phyloP scores from a whole-genome alignment of 345 rosid species.

The Heritiera littoralis region DNA sequence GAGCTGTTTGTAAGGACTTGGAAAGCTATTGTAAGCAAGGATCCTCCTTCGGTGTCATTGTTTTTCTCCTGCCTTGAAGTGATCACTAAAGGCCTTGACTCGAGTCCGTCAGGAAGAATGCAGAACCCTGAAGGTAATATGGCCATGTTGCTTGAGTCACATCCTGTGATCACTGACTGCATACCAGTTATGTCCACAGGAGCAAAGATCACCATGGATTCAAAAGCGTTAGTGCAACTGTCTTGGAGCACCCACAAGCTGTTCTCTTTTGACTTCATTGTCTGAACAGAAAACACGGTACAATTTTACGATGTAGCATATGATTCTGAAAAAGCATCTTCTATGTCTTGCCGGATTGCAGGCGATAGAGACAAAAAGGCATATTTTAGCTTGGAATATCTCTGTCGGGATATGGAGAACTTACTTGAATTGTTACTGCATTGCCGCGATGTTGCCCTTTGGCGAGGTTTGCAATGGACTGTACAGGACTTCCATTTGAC shows the following conservation, averaged over 20 bases:
- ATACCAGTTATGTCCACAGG: conserved; percentile 74
- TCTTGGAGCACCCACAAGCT: conserved; percentile 86
- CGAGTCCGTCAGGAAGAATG: conserved; percentile 83
- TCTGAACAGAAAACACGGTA: conserved; percentile 39
- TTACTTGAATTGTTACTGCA: conserved; percentile 78
- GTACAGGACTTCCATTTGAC: conserved; percentile 65
- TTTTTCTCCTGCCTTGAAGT: conserved; percentile 78
- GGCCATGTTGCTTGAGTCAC: conserved; percentile 83
- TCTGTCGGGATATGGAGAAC: not conserved
- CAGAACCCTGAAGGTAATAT: conserved; percentile 93
- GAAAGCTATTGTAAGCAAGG: conserved; percentile 78
- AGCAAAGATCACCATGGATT: conserved; percentile 82
- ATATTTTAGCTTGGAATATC: not conserved
- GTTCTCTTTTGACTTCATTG: conserved; percentile 71
- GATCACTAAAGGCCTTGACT: conserved; percentile 85
- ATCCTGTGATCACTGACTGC: conserved; percentile 85
- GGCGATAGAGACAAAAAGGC: not conserved
- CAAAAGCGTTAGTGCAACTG: conserved; percentile 76
- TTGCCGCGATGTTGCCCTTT: conserved; percentile 97
- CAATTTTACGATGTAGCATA: not conserved
- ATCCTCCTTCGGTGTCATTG: conserved; percentile 74
- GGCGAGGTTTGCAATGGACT: conserved; percentile 72
- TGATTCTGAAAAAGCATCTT: not conserved
- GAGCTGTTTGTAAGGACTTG: conserved; percentile 70
- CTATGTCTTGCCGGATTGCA: not conserved